phyloP scores from a whole-genome alignment of 2,329 filamentous ascomycete genomes.

The Botrytis cinerea region DNA sequence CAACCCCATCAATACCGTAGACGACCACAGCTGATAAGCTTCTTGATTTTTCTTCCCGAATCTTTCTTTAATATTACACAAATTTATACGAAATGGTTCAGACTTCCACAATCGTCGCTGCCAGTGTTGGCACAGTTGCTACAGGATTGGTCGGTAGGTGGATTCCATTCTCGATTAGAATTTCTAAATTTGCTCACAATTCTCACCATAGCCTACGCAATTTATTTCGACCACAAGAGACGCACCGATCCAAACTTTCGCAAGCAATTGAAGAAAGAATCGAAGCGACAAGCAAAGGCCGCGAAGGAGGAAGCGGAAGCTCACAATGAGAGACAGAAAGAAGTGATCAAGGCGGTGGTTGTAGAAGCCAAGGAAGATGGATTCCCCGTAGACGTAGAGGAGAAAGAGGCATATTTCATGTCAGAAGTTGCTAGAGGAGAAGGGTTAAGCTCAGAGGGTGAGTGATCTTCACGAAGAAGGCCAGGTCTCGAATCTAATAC shows the following conservation, averaged over 20 bases:
- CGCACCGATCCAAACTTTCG: constrained; percentile 66
- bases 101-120: constrained; percentile 58
- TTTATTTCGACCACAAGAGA: constrained; percentile 70
- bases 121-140: constrained; percentile 61
- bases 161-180: neutral
- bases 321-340: constrained; percentile 65
- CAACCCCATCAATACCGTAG: constrained; percentile 13
- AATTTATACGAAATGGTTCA: constrained; percentile 47
- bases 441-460: constrained; percentile 78
- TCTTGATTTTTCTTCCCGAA: constrained; percentile 16
- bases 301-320: constrained; percentile 73
- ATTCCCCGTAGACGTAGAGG: constrained; percentile 86
- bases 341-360: constrained; percentile 73
- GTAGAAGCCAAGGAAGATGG: constrained; percentile 85
- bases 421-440: constrained; percentile 90
- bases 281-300: constrained; percentile 68
- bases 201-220: constrained; percentile 56
- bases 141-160: constrained; percentile 59
- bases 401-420: constrained; percentile 96
- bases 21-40: constrained; percentile 11
- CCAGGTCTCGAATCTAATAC: constrained; percentile 9
- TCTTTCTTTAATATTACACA: constrained; percentile 7
- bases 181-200: constrained; percentile 30
- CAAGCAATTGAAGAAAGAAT: constrained; percentile 70
- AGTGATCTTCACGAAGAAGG: constrained; percentile 37